Conservation (phyloP, 441 rosid species). For the Syzygium malaccense region DNA sequence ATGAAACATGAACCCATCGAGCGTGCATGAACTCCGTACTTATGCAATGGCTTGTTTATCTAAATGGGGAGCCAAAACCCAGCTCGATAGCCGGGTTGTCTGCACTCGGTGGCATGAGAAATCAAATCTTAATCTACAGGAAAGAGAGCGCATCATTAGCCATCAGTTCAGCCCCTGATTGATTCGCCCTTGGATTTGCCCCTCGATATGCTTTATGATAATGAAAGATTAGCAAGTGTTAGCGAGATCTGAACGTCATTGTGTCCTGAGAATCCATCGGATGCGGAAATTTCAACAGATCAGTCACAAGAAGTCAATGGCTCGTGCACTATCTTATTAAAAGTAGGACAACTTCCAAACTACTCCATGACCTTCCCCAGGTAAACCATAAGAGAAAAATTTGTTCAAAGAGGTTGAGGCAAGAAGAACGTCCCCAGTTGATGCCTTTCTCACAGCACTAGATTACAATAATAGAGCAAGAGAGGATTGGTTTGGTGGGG, state of each 20-base stretch:
- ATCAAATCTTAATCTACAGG: background rate
- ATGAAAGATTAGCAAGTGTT: accelerated
- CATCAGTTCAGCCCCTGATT: background rate
- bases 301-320: background rate
- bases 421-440: background rate
- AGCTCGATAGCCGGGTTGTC: background rate
- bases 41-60: background rate
- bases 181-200: background rate
- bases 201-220: background rate
- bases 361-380: background rate
- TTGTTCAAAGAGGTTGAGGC: background rate
- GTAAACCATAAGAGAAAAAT: background rate
- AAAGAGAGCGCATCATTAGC: background rate
- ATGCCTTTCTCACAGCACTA: background rate
- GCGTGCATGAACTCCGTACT: background rate
- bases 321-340: accelerated
- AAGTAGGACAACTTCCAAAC: background rate
- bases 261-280: background rate
- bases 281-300: background rate
- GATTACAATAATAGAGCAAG: background rate
- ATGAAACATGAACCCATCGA: background rate
- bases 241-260: background rate
- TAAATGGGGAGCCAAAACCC: background rate
- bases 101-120: background rate
- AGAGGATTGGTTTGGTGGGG: background rate